Percentiles rank a stretch among this genome's conserved stretches.
phyloP scores from a whole-genome alignment of 139 green algal genomes.

The Chlamydomonas sp. region DNA sequence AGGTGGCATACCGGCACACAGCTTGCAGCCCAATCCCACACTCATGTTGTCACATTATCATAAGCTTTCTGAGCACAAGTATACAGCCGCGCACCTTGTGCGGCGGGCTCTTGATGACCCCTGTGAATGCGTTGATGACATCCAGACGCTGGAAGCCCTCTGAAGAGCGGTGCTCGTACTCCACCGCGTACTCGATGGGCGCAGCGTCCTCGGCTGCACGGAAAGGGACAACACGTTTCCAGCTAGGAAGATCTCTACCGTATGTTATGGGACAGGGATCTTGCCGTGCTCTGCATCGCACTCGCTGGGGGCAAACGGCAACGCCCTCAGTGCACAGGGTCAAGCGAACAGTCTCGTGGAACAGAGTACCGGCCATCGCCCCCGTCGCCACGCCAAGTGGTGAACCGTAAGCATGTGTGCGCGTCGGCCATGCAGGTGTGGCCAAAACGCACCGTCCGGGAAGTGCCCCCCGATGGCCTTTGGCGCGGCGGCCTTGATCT shows the following conservation, averaged over 20 bases:
- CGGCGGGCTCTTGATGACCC: constrained; percentile 48
- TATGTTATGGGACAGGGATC: not conserved
- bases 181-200: constrained; percentile 53
- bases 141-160: constrained; percentile 55
- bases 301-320: too few relatives aligned
- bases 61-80: not conserved
- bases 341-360: too few relatives aligned
- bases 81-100: constrained; percentile 44
- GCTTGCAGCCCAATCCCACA: too few relatives aligned
- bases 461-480: constrained; percentile 48
- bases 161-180: constrained; percentile 60
- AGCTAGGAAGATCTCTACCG: not conserved
- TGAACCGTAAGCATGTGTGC: too few relatives aligned
- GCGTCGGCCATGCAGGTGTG: too few relatives aligned
- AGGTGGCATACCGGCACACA: too few relatives aligned
- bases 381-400: too few relatives aligned
- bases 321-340: too few relatives aligned
- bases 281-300: not conserved
- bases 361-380: too few relatives aligned
- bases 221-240: not conserved
- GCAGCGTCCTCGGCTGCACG: constrained; percentile 22
- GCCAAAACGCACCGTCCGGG: constrained; percentile 37
- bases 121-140: constrained; percentile 59
- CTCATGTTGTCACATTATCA: too few relatives aligned
- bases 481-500: constrained; percentile 43